Base-by-base conservation (phyloP, 108 stramenopile genomes). In the Fragilariopsis cylindrus region DNA sequence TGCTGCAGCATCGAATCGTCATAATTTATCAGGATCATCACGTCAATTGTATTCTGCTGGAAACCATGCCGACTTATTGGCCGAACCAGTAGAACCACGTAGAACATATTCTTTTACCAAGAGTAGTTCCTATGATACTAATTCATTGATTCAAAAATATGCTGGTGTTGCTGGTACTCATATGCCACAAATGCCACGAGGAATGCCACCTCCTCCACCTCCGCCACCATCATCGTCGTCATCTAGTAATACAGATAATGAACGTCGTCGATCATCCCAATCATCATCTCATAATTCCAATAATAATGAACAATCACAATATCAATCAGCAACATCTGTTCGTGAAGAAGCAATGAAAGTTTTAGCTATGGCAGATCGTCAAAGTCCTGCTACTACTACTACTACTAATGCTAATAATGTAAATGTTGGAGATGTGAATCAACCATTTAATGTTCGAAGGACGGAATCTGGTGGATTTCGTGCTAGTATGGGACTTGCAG, bases 401-500 rank as follows among this genome's bases (percentile, higher is more conserved):
- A 30, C 1, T 30, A 1, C 30, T 30, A 30, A 30, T 30, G 30
- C 30, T 30, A 30, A 21, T 21, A 21, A 30, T 30, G 13, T 60
- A 62, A 45, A 44, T 45, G 62, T 11, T 30, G 58, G 41, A 18
- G 43, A 30, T 48, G 12, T 70, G 48, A 65, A 78, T 18, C 40
- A 71, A 16, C 77, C 77, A 47, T 49, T 78, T 44, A 53, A 65
- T 11, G 58, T 78, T 43, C 77, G 77, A 30, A 40, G 77, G 3
- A 78, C 77, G 3, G 77, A 78, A 21, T 65, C 63, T 42, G 77
- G 77, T 40, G 77, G 77, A 15, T 78, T 78, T 49, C 77, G 77
- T 13, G 70, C 70, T 3, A 44, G 40, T 5, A 8, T 64, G 42
- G 41, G 21, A 45, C 65, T 43, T 8, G 48, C 69, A 11, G 50